Evolutionary conservation across 495 filamentous ascomycete species (phyloP).

Genomic region (Penicillium antarcticum): DNA sequence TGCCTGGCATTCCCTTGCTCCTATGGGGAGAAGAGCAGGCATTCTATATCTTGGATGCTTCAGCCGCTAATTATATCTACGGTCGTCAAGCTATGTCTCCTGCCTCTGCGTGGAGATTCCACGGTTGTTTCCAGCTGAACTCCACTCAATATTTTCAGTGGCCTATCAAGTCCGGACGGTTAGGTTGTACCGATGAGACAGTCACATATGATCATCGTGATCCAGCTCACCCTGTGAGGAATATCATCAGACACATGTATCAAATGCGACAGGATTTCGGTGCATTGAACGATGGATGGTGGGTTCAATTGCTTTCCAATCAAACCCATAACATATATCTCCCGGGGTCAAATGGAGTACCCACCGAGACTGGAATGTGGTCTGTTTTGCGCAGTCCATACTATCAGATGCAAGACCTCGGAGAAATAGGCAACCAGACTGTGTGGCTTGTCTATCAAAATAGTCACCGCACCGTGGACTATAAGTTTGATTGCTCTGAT

Average conservation of each 20-base stretch:
- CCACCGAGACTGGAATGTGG: slow-evolving; percentile 68
- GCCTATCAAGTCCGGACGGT: slow-evolving; percentile 52
- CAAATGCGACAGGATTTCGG: slow-evolving; percentile 57
- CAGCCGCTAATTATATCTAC: slow-evolving; percentile 67
- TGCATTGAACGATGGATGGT: slow-evolving; percentile 63
- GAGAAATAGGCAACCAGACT: slow-evolving; percentile 45
- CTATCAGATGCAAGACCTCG: slow-evolving; percentile 50
- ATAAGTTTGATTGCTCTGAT: slow-evolving; percentile 58
- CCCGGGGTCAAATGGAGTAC: slow-evolving; percentile 49
- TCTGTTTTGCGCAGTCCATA: slow-evolving; percentile 55
- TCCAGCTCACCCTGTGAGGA: slow-evolving; percentile 62
- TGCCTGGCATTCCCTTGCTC: slow-evolving; percentile 65
- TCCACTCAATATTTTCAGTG: slow-evolving; percentile 56
- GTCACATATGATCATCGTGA: slow-evolving; percentile 67
- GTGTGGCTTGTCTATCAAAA: slow-evolving; percentile 71
- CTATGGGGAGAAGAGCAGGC: slow-evolving; percentile 72
- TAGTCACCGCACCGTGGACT: slow-evolving; percentile 51
- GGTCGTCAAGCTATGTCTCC: slow-evolving; percentile 67
- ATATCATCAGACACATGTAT: slow-evolving; percentile 66
- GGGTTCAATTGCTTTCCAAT: slow-evolving; percentile 58
- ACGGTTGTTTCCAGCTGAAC: slow-evolving; percentile 62
- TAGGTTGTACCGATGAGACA: slow-evolving; percentile 57
- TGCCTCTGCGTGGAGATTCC: slow-evolving; percentile 63
- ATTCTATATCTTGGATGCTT: slow-evolving; percentile 65
- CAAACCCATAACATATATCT: slow-evolving; percentile 51